Percentiles rank a stretch among this genome's conserved stretches.
Evolutionary conservation across 371 early-diverging fungal species (phyloP).

Genomic region (Circinella minor): DNA sequence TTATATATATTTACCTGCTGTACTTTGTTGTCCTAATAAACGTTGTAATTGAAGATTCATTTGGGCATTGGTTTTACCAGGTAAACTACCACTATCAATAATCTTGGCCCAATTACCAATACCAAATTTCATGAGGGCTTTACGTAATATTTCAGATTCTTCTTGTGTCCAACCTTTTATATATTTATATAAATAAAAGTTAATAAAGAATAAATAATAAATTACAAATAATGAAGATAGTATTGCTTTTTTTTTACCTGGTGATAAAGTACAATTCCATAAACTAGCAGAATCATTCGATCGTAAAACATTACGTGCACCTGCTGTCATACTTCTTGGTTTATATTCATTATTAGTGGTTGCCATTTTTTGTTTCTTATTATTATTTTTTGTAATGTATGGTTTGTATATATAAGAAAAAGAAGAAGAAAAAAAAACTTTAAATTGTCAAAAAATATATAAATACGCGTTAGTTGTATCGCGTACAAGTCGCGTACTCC

Average conservation of each 20-base stretch:
- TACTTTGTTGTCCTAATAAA: constrained; percentile 92
- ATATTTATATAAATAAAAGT: too few relatives aligned
- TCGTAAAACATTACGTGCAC: constrained; percentile 87
- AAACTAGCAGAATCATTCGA: constrained; percentile 90
- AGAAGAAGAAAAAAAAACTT: not conserved
- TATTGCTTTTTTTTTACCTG: constrained; percentile 51
- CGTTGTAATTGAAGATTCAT: constrained; percentile 94
- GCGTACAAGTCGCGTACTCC: too few relatives aligned
- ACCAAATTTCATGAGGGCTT: constrained; percentile 88
- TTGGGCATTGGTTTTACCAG: constrained; percentile 93
- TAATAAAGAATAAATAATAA: too few relatives aligned
- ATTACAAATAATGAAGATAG: not conserved
- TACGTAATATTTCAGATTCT: constrained; percentile 82
- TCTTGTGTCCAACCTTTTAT: constrained; percentile 81
- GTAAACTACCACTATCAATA: constrained; percentile 80
- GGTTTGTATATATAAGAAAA: not conserved
- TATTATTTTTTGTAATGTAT: not conserved
- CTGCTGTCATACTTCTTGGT: constrained; percentile 87
- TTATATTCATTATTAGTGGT: constrained; percentile 38
- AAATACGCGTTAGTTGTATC: not conserved
- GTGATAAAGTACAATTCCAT: constrained; percentile 93
- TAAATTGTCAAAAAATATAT: not conserved
- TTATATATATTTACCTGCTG: constrained; percentile 63
- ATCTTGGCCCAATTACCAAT: constrained; percentile 95
- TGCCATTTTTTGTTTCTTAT: constrained; percentile 16